These are phyloP conservation scores for Lippia alba DNA, from an alignment of 305 asterid genomes.

Conservation along the genomic window DNA sequence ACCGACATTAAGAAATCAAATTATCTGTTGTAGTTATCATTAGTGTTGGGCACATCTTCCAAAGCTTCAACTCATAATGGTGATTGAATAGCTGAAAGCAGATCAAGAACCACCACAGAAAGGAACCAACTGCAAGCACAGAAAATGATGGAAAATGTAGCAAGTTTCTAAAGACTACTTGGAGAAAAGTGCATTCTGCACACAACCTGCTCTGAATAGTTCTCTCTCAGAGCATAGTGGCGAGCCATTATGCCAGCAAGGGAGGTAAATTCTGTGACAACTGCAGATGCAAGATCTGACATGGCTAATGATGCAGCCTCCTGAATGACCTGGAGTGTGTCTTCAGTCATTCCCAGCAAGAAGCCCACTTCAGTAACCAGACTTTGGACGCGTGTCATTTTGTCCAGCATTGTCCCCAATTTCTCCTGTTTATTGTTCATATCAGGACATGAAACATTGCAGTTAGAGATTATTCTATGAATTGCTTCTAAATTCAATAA, in stretches of 20 bases:
- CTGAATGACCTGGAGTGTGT: slow-evolving; percentile 57
- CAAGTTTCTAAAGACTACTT: slow-evolving; percentile 9
- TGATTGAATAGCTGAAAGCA: slow-evolving; percentile 4
- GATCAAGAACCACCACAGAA: slow-evolving; percentile 11
- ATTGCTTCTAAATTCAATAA: slow-evolving; percentile 22
- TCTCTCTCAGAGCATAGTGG: slow-evolving; percentile 97
- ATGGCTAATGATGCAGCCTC: slow-evolving; percentile 87
- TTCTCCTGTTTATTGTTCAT: slow-evolving; percentile 66
- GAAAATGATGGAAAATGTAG: slow-evolving; percentile 1
- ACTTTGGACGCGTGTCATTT: slow-evolving; percentile 76
- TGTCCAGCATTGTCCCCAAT: slow-evolving; percentile 95
- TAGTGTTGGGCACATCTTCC: slow-evolving; percentile 17
- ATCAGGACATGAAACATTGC: slow-evolving; percentile 31
- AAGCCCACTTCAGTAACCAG: slow-evolving; percentile 69
- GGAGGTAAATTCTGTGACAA: slow-evolving; percentile 92
- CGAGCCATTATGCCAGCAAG: slow-evolving; percentile 94
- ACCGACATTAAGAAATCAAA: neutral
- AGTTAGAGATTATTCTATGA: slow-evolving; percentile 26
- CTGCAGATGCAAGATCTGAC: slow-evolving; percentile 93
- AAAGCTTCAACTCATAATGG: slow-evolving; percentile 3
- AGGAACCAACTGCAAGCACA: slow-evolving; percentile 2
- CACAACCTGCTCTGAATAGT: slow-evolving; percentile 80
- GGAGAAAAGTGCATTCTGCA: slow-evolving; percentile 24
- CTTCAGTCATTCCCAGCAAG: slow-evolving; percentile 61
- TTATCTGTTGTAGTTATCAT: slow-evolving; percentile 2